These are phyloP conservation scores for Cyclocybe cylindracea DNA, from an alignment of 768 basidiomycete species.

Conservation along the genomic window DNA sequence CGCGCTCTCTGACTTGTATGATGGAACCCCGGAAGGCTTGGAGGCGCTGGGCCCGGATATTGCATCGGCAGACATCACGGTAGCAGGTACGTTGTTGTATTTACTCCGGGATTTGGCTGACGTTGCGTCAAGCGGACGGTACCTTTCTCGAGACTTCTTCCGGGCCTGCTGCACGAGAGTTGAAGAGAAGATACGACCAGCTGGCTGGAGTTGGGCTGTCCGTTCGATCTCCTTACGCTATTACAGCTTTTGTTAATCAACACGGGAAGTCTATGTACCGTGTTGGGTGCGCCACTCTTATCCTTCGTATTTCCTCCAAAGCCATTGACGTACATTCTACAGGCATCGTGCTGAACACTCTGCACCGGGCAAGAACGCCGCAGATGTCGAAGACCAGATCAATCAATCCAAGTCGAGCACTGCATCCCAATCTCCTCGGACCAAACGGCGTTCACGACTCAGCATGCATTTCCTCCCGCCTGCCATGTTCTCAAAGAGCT, in stretches of 20 bases:
- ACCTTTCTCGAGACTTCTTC: slow-evolving; percentile 82
- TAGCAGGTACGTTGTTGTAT: slow-evolving; percentile 51
- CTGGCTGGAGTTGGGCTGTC: slow-evolving; percentile 64
- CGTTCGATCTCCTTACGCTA: slow-evolving; percentile 76
- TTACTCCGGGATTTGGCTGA: slow-evolving; percentile 3
- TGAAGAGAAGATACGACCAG: slow-evolving; percentile 77
- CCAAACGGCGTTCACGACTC: slow-evolving; percentile 62
- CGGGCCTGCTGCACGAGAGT: slow-evolving; percentile 70
- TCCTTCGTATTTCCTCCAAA: background rate
- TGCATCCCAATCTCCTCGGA: slow-evolving; percentile 39
- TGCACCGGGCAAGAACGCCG: slow-evolving; percentile 57
- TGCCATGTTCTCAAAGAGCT: slow-evolving; percentile 47
- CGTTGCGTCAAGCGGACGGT: slow-evolving; percentile 54
- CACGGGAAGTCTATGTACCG: slow-evolving; percentile 79
- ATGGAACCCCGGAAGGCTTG: slow-evolving; percentile 28
- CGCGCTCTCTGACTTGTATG: slow-evolving; percentile 44
- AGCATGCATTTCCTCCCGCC: slow-evolving; percentile 63
- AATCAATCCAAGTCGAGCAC: slow-evolving; percentile 35
- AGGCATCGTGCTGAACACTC: slow-evolving; percentile 59
- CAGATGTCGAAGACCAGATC: slow-evolving; percentile 49
- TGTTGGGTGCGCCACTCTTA: slow-evolving; percentile 58
- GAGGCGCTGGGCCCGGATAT: slow-evolving; percentile 51
- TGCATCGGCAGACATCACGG: slow-evolving; percentile 54
- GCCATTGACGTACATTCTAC: slow-evolving; percentile 6
- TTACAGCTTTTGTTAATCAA: slow-evolving; percentile 82